These are phyloP conservation scores for Penicillium fimorum DNA, from an alignment of 495 filamentous ascomycete genomes.

Conservation along the genomic window DNA sequence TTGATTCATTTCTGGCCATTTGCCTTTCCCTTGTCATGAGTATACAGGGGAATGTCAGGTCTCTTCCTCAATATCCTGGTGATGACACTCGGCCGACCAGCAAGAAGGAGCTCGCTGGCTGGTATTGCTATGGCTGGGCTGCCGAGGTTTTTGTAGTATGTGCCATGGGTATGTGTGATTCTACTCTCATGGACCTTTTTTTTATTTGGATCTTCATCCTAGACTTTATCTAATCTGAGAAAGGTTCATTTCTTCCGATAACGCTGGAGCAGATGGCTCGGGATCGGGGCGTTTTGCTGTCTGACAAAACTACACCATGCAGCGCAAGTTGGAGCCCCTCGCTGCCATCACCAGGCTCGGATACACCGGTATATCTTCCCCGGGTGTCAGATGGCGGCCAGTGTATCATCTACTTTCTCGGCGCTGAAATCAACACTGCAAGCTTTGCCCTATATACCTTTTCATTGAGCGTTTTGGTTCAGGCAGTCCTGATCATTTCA, in stretches of 20 bases:
- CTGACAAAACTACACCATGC: constrained; percentile 72
- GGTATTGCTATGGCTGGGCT: constrained; percentile 96
- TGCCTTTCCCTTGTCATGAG: constrained; percentile 14
- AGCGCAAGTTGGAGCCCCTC: constrained; percentile 45
- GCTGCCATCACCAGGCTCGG: constrained; percentile 17
- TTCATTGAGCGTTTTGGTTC: constrained; percentile 83
- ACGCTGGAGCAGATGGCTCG: constrained; percentile 90
- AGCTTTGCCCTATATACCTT: constrained; percentile 99
- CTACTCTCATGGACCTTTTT: constrained; percentile 2
- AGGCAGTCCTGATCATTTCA: constrained; percentile 86
- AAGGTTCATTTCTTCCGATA: constrained; percentile 95
- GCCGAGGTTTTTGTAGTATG: constrained; percentile 98
- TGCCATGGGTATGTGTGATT: constrained; percentile 60
- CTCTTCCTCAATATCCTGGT: constrained; percentile 58
- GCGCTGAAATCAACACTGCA: constrained; percentile 87
- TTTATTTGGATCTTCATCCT: neutral
- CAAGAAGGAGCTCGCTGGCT: constrained; percentile 81
- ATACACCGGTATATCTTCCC: constrained; percentile 28
- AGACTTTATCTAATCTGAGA: constrained; percentile 7
- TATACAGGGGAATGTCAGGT: constrained; percentile 29
- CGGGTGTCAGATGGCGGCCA: constrained; percentile 50
- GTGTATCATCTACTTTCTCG: constrained; percentile 80
- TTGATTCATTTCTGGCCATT: neutral
- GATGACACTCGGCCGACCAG: constrained; percentile 90
- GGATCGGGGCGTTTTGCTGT: constrained; percentile 79